Conservation (phyloP, 2,329 filamentous ascomycete species). For the Didymosphaeria variabile region DNA sequence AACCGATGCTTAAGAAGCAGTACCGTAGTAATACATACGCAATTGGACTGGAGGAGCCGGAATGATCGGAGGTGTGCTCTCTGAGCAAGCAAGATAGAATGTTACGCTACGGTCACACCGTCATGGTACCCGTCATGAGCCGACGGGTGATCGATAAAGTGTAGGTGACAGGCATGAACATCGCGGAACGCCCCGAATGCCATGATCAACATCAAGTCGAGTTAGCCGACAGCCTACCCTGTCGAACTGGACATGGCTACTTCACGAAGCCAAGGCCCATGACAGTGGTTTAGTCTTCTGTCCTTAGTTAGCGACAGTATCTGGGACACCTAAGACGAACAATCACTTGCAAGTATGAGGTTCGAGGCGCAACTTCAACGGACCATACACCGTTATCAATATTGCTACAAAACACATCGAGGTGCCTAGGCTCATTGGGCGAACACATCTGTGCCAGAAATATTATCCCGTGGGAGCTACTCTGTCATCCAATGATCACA, state of each 20-base stretch:
- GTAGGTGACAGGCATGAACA: not conserved
- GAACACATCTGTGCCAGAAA: not conserved
- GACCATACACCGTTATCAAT: not conserved
- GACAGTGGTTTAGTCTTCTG: too few species aligned
- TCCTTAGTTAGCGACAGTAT: too few species aligned
- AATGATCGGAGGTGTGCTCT: not conserved
- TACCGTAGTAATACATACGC: not conserved
- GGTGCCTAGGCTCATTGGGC: not conserved
- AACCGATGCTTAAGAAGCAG: not conserved
- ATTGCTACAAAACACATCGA: not conserved
- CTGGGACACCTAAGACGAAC: not conserved
- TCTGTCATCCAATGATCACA: not conserved
- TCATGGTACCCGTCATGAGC: not conserved
- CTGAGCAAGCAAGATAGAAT: not conserved
- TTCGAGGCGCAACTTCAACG: not conserved
- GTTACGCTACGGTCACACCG: not conserved
- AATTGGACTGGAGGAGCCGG: not conserved
- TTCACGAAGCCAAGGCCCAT: too few species aligned
- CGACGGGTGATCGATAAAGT: constrained; percentile 4
- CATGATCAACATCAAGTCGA: not conserved
- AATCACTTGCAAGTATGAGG: not conserved
- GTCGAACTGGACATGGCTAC: too few species aligned
- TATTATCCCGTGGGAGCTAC: not conserved
- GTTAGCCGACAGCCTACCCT: too few species aligned
- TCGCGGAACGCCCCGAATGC: not conserved